A percentile compares a stretch with the other conserved stretches of the same genome.
These are phyloP conservation scores for Penicillium ucsense DNA, from an alignment of 495 filamentous ascomycete species.

Conservation along the genomic window DNA sequence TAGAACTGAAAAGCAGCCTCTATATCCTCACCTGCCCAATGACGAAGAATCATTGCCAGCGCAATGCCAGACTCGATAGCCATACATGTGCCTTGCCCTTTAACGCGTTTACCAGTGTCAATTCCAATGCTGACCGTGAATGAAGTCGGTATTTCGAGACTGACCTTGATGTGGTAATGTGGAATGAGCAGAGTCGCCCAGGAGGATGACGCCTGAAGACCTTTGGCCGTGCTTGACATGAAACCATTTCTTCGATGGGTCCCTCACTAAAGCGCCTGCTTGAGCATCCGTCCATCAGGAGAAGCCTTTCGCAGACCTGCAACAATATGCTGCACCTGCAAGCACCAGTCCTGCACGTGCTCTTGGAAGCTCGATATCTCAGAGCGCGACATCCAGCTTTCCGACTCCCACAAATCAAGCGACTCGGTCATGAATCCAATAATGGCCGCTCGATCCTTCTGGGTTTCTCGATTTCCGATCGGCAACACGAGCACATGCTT, in stretches of 20 bases:
- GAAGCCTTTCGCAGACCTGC: slow-evolving; percentile 17
- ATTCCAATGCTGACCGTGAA: not conserved
- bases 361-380: slow-evolving; percentile 21
- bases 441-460: slow-evolving; percentile 17
- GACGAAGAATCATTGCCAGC: slow-evolving; percentile 17
- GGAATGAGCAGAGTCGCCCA: slow-evolving; percentile 23
- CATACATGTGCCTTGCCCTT: slow-evolving; percentile 25
- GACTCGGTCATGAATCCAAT: slow-evolving; percentile 26
- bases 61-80: slow-evolving; percentile 24
- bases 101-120: not conserved
- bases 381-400: slow-evolving; percentile 26
- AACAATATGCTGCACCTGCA: slow-evolving; percentile 22
- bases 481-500: slow-evolving; percentile 18
- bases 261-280: slow-evolving; percentile 23
- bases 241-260: slow-evolving; percentile 19
- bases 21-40: slow-evolving; percentile 18
- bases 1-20: slow-evolving; percentile 20
- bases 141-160: not conserved
- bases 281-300: slow-evolving; percentile 18
- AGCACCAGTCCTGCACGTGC: slow-evolving; percentile 24
- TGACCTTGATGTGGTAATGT: slow-evolving; percentile 24
- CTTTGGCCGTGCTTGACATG: slow-evolving; percentile 18
- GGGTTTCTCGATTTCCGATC: slow-evolving; percentile 19
- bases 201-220: slow-evolving; percentile 18
- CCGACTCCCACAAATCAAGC: slow-evolving; percentile 21